Base-by-base conservation (phyloP, 148 eudicot genomes). In the Chenopodium quinoa region DNA sequence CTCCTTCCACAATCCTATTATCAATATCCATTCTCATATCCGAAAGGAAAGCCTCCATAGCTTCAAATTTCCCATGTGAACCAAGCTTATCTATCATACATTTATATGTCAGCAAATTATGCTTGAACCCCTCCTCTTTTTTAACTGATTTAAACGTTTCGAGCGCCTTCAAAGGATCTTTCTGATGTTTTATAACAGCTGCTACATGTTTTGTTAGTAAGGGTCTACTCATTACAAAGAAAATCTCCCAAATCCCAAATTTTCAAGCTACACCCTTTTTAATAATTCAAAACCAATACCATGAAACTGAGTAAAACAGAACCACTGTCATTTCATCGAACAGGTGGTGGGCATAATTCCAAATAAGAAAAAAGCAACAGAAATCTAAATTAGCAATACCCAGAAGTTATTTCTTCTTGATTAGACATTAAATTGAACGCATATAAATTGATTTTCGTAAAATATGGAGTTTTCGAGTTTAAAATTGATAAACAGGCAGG, bases 131-230 rank as follows among this genome's bases (percentile, higher is more conserved):
- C 78, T 91, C 89, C 87, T 95, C 93, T 75, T 83, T 88, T 72
- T 86, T 91, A 17, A 91, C 95, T 22, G 93, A 86, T 83, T 91
- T 89, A 80, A 95, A 95, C 76, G 91, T 91, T 80, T 93, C 88
- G 44, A 95, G 94, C 40, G 99, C 99, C 88, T 88, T 95, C 7
- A 86, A 76, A 64, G 99, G 97, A 82, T 93, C 92, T 86, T 90
- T 95, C 82, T 93, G 94, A 83, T 88, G 81, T 64, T 89, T 95
- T 48, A 95, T 85, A 25, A 95, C 97, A 8, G 97, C 90, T 19
- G 91, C 90, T 83, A 95, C 97, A 91, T 95, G 99, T 83, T 92
- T 95, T 20, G 99, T 91, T 72, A 95, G 91, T 47, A 95, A 71
- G 79, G 88, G 82, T 52, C 85, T 76, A 88, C 85, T 86, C 98